Evolutionary conservation across 257 asterid genomes (phyloP), one percentile per base, ranked within the genome.

Genomic region (Nyctanthes arbortristis): DNA sequence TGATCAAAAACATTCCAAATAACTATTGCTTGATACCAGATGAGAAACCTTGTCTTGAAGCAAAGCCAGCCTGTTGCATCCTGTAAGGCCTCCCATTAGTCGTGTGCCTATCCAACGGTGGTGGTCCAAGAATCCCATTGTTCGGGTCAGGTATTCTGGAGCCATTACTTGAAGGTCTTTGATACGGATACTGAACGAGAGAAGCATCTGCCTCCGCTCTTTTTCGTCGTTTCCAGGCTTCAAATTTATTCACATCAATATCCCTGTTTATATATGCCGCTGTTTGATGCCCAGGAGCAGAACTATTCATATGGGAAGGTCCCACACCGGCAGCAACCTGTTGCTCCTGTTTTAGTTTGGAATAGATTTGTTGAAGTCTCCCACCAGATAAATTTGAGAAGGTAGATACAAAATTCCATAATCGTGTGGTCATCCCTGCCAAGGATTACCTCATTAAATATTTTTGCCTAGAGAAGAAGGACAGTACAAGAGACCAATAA

Each of bases 171-270:
- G 74, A 28, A 60, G 86, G 84, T 76, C 94, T 84, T 69, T 82
- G 96, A 72, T 84, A 55, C 2, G 84, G 81, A 67, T 85, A 79
- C 82, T 81, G 96, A 70, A 20, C 49, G 56, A 89, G 91, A 64
- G 84, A 78, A 22, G 85, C 78, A 72, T 87, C 96, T 49, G 89
- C 79, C 64, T 88, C 97, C 45, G 98, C 91, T 78, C 96, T 82
- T 85, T 88, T 94, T 78, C 90, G 81, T 61, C 98, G 83, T 76
- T 88, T 94, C 99, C 99, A 94, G 36, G 98, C 98, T 84, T 94
- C 99, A 63, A 89, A 91, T 77, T 82, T 94, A 55, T 73, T 96
- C 52, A 88, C 82, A 63, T 91, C 99, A 58, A 88, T 79, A 80
- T 93, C 96, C 77, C 91, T 85, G 47, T 88, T 84, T 64, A 78